These are phyloP conservation scores for Pugionium cornutum DNA, from an alignment of 345 rosid genomes.

Conservation along the genomic window DNA sequence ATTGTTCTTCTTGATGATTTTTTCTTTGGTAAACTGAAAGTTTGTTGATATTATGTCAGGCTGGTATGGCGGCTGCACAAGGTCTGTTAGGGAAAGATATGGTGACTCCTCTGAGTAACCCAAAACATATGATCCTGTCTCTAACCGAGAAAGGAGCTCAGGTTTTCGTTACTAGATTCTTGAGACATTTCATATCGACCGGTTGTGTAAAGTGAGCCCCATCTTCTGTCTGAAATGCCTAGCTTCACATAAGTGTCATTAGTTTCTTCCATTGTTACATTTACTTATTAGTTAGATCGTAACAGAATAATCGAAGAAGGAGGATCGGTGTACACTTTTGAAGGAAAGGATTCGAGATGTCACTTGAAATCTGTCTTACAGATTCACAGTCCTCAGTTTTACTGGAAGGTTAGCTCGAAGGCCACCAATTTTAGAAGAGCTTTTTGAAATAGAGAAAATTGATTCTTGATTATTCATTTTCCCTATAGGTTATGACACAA, in stretches of 20 bases:
- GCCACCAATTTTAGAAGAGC: neutral
- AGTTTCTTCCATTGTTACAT: neutral
- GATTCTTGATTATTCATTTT: neutral
- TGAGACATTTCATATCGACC: slow-evolving; percentile 55
- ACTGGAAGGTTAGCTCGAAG: slow-evolving; percentile 67
- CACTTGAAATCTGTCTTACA: slow-evolving; percentile 45
- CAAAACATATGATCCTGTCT: slow-evolving; percentile 72
- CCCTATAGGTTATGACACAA: slow-evolving; percentile 61
- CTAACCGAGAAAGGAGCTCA: slow-evolving; percentile 64
- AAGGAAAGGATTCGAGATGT: slow-evolving; percentile 50
- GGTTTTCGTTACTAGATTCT: slow-evolving; percentile 65
- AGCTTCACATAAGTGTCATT: neutral
- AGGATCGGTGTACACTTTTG: slow-evolving; percentile 59
- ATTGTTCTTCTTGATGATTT: neutral
- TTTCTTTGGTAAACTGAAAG: neutral
- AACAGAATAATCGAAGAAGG: slow-evolving; percentile 76
- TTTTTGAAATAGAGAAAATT: neutral
- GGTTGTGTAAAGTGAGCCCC: slow-evolving; percentile 64
- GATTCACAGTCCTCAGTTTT: slow-evolving; percentile 75
- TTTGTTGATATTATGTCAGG: slow-evolving; percentile 37
- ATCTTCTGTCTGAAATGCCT: neutral
- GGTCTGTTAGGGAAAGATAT: slow-evolving; percentile 50
- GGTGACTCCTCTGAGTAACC: slow-evolving; percentile 47
- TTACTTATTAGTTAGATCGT: neutral
- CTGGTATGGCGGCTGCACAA: slow-evolving; percentile 62